A percentile compares a stretch with the other conserved stretches of the same genome.
Conservation (phyloP, 2,329 filamentous ascomycete species). For the Fusarium subtropicale region DNA sequence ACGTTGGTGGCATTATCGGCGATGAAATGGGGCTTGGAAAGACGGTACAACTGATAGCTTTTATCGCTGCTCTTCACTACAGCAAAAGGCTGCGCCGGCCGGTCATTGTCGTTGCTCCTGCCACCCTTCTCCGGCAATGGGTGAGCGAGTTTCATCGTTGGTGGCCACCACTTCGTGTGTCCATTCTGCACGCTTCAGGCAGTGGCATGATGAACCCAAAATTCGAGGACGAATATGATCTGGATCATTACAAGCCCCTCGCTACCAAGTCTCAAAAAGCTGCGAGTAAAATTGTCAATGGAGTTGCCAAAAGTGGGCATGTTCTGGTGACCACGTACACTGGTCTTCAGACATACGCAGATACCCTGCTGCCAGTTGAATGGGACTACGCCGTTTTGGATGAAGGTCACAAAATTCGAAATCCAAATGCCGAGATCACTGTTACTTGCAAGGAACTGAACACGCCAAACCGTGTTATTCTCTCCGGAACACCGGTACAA, state of each 20-base stretch:
- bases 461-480: slow-evolving; percentile 89
- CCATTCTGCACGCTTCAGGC: slow-evolving; percentile 93
- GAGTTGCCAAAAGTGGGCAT: slow-evolving; percentile 86
- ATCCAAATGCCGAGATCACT: slow-evolving; percentile 94
- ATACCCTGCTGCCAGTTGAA: slow-evolving; percentile 81
- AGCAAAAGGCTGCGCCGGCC: slow-evolving; percentile 87
- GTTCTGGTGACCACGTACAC: slow-evolving; percentile 96
- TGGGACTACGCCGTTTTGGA: slow-evolving; percentile 97
- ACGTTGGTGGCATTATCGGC: slow-evolving; percentile 92
- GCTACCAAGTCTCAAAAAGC: slow-evolving; percentile 61
- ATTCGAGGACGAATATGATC: slow-evolving; percentile 65
- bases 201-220: slow-evolving; percentile 95
- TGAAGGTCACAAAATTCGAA: slow-evolving; percentile 98
- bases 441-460: slow-evolving; percentile 94
- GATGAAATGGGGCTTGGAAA: slow-evolving; percentile 99
- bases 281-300: slow-evolving; percentile 83
- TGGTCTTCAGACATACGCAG: slow-evolving; percentile 91
- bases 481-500: slow-evolving; percentile 97
- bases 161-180: slow-evolving; percentile 99
- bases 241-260: slow-evolving; percentile 56
- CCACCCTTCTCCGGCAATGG: slow-evolving; percentile 96
- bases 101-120: slow-evolving; percentile 90
- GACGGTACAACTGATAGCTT: slow-evolving; percentile 79
- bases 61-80: slow-evolving; percentile 91
- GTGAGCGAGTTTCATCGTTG: slow-evolving; percentile 98